Conservation (phyloP, 495 filamentous ascomycete genomes). For the Lasiosphaeris hirsuta region DNA sequence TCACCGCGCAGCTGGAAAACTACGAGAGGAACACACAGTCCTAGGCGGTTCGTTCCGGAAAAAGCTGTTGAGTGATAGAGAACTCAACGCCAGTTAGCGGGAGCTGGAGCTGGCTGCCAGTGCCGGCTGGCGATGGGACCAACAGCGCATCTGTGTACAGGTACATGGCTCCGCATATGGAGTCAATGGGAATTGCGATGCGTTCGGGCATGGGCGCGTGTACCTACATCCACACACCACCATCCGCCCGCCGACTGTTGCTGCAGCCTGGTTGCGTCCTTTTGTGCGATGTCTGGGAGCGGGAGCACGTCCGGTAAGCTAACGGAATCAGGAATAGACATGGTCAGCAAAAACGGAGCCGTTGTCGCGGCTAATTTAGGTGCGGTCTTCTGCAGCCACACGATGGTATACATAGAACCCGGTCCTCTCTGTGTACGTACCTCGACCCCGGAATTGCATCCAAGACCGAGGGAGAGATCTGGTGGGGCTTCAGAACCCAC, state of each 20-base stretch:
- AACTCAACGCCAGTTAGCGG: too few relatives aligned
- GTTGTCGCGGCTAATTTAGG: slow-evolving; percentile 6
- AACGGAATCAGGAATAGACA: background rate
- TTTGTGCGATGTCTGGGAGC: background rate
- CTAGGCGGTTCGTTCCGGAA: too few relatives aligned
- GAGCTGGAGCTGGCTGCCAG: too few relatives aligned
- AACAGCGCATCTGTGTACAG: too few relatives aligned
- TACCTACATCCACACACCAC: too few relatives aligned
- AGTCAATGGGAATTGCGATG: too few relatives aligned
- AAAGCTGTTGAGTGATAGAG: too few relatives aligned
- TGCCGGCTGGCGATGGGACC: too few relatives aligned
- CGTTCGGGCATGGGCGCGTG: too few relatives aligned
- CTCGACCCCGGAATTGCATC: background rate
- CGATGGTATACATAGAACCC: slow-evolving; percentile 2
- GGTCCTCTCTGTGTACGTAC: background rate
- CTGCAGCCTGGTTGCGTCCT: background rate
- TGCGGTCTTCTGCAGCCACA: slow-evolving; percentile 4
- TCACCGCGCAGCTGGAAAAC: background rate
- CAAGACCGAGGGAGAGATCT: background rate
- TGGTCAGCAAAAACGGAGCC: slow-evolving; percentile 1
- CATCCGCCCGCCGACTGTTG: too few relatives aligned
- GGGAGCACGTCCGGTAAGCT: background rate
- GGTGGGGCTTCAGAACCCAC: too few relatives aligned
- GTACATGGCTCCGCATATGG: too few relatives aligned
- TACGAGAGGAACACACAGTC: background rate